Base-by-base conservation (phyloP, 1,284 basidiomycete species). In the Rhodotorula sp. region DNA sequence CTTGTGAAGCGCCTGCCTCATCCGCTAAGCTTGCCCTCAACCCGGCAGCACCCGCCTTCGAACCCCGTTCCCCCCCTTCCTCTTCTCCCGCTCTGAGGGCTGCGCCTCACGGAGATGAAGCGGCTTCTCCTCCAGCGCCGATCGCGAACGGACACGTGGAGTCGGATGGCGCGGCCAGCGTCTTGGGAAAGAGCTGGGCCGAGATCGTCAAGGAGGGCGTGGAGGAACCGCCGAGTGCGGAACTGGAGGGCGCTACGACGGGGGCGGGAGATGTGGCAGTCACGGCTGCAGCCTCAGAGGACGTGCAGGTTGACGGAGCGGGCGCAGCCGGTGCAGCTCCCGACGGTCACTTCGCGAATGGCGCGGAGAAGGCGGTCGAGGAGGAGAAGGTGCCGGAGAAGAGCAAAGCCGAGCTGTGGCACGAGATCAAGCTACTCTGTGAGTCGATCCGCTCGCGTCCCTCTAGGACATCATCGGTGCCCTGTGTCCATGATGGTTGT, bases 371-470 rank as follows among this genome's bases (percentile, higher is more conserved):
- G 9, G 58, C 10, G 19, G 19, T 10, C 21, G 21, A 21, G 55
- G 57, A 12, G 59, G 27, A 21, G 21, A 9, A 52, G 61, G 41
- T 44, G 55, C 64, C 58, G 50, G 58, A 13, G 21, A 71, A 71
- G 50, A 70, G 34, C 63, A 89, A 82, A 65, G 86, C 85, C 1
- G 89, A 92, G 74, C 83, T 93, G 21, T 93, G 91, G 91, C 87
- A 88, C 71, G 90, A 92, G 80, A 86, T 93, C 59, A 92, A 92
- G 79, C 87, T 91, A 64, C 85, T 91, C 7, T 88, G 91, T 92
- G 77, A 52, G 70, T 72, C 42, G 14, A 68, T n/a, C 7, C 27
- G 23, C 44, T 17, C 34, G 34, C n/a, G n/a, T n/a, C n/a, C n/a
- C 42, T 48, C 54, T 62, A 4, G 54, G 14, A 17, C 14, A 34